Conservation (phyloP, 169 alveolate genomes). For the Plasmodium blacklocki region DNA sequence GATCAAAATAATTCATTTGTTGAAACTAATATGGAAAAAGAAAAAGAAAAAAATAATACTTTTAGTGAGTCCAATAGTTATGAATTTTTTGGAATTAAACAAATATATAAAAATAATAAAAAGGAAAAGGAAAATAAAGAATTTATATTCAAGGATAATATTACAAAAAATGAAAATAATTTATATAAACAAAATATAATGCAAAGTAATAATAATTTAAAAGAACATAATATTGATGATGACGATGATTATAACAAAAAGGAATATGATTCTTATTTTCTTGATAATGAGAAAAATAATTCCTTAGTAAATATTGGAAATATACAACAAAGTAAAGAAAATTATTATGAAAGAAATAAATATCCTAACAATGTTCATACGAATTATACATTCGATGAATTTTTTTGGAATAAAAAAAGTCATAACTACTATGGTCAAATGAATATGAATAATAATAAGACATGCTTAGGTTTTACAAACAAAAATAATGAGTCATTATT, state of each 20-base stretch:
- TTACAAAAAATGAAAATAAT: constrained; percentile 14
- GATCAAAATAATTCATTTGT: constrained; percentile 13
- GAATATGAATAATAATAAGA: constrained; percentile 7
- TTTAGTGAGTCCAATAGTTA: constrained; percentile 15
- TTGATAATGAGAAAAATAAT: constrained; percentile 29
- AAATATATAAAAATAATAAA: constrained; percentile 7
- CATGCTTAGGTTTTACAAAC: not conserved
- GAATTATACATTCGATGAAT: constrained; percentile 4
- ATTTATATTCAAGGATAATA: constrained; percentile 2
- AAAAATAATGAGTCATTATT: constrained; percentile 8
- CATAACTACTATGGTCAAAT: constrained; percentile 12
- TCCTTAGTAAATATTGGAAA: constrained; percentile 23
- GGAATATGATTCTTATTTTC: constrained; percentile 7
- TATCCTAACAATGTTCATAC: not conserved
- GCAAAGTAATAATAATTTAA: constrained; percentile 7
- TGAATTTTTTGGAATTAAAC: constrained; percentile 14
- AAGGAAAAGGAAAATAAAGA: constrained; percentile 5
- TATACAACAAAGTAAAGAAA: not conserved
- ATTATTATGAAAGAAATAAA: constrained; percentile 18
- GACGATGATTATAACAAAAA: constrained; percentile 7
- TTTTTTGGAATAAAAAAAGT: constrained; percentile 5
- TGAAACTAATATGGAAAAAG: constrained; percentile 12
- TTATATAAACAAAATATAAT: not conserved
- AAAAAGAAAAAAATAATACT: constrained; percentile 19
- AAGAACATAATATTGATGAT: constrained; percentile 16